Evolutionary conservation across 108 stramenopile genomes (phyloP).

Genomic region (Cyclotella baltica): DNA sequence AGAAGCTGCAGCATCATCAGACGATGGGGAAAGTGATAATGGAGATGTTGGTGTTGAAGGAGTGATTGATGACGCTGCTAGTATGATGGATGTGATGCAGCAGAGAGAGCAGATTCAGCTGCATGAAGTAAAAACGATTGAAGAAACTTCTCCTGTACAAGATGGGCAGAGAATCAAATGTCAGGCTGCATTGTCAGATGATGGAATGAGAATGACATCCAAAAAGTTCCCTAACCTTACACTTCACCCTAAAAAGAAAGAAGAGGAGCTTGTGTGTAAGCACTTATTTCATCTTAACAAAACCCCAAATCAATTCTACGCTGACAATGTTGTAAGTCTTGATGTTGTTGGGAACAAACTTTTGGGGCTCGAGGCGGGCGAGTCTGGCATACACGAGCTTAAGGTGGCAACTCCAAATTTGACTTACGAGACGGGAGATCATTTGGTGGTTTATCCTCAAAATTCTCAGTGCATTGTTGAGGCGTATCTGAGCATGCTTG

Average conservation of each 20-base stretch:
- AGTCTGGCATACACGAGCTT: slow-evolving; percentile 68
- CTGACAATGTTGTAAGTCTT: slow-evolving; percentile 30
- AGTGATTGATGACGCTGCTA: slow-evolving; percentile 3
- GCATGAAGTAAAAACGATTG: slow-evolving; percentile 13
- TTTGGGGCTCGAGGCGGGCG: slow-evolving; percentile 48
- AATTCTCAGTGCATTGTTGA: slow-evolving; percentile 63
- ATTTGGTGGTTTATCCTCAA: slow-evolving; percentile 71
- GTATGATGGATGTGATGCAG: slow-evolving; percentile 6
- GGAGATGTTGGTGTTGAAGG: slow-evolving; percentile 30
- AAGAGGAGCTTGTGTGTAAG: slow-evolving; percentile 40
- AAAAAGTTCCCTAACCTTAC: slow-evolving; percentile 50
- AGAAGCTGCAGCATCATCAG: background rate
- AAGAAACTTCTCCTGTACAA: background rate
- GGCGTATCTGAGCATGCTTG: slow-evolving; percentile 54
- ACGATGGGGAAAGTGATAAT: slow-evolving; percentile 1
- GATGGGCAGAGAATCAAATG: slow-evolving; percentile 12
- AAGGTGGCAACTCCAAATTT: slow-evolving; percentile 24
- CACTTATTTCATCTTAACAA: slow-evolving; percentile 57
- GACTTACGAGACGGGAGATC: slow-evolving; percentile 69
- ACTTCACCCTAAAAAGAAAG: slow-evolving; percentile 34
- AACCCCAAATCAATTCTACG: slow-evolving; percentile 50
- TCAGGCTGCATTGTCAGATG: slow-evolving; percentile 40
- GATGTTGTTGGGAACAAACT: slow-evolving; percentile 51
- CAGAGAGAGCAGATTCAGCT: slow-evolving; percentile 24
- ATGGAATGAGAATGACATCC: slow-evolving; percentile 39